phyloP scores from a whole-genome alignment of 176 grass and related monocot species.

The bread wheat (Triticum aestivum) region IWGSC_CS_RefSeq_v2.1 NC_057799.1:37748916-37749415 shows the following conservation, averaged over 20 bases:
- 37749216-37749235: constrained; percentile 4
- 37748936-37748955: constrained; percentile 18
- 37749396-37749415: constrained; percentile 72
- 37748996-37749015: constrained; percentile 82
- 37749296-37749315: constrained; percentile 15
- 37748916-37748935: constrained; percentile 19
- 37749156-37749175: constrained; percentile 18
- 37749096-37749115: constrained; percentile 17
- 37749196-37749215: background rate
- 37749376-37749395: constrained; percentile 75
- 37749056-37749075: constrained; percentile 73
- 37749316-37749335: constrained; percentile 2
- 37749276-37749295: background rate
- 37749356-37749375: constrained; percentile 6
- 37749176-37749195: constrained; percentile 4
- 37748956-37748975: background rate
- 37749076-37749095: constrained; percentile 71
- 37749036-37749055: constrained; percentile 94
- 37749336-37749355: constrained; percentile 26
- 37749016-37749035: constrained; percentile 94
- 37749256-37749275: background rate
- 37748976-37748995: constrained; percentile 31
- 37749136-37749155: background rate
- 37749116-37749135: constrained; percentile 12
- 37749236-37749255: constrained; percentile 18